These are phyloP conservation scores for Xylariaceae sp. DNA, from an alignment of 2,329 filamentous ascomycete genomes.

Conservation along the genomic window DNA sequence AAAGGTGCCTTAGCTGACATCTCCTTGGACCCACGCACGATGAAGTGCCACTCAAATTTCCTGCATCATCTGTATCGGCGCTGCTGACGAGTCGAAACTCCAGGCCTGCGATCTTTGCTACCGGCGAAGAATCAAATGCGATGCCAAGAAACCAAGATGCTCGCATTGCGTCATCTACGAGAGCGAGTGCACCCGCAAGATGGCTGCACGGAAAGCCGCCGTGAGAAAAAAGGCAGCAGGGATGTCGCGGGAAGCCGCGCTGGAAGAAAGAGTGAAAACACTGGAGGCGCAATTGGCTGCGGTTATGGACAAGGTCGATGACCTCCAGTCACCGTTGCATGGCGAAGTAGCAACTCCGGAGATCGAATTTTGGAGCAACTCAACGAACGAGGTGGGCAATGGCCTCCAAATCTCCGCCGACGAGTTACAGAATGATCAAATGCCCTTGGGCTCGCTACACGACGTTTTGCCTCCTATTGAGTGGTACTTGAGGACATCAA, in stretches of 20 bases:
- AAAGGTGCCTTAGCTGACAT: no score
- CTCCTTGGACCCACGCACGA: no score
- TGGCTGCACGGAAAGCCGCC: slow-evolving; percentile 14
- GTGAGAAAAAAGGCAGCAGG: slow-evolving; percentile 8
- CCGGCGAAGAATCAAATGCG: slow-evolving; percentile 22
- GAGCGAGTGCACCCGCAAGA: slow-evolving; percentile 19
- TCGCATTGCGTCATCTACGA: slow-evolving; percentile 17
- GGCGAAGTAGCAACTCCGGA: not conserved
- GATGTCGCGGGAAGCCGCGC: slow-evolving; percentile 3
- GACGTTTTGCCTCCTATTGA: slow-evolving; percentile 34
- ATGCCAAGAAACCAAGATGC: slow-evolving; percentile 19
- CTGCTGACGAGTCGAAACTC: not conserved
- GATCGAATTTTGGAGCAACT: not conserved
- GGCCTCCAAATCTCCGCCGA: not conserved
- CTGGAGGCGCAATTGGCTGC: slow-evolving; percentile 14
- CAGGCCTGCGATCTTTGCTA: slow-evolving; percentile 24
- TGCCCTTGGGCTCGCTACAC: slow-evolving; percentile 28
- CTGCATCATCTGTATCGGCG: no score
- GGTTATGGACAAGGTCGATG: slow-evolving; percentile 14
- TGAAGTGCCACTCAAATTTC: no score
- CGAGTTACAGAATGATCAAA: not conserved
- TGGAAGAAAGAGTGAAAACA: slow-evolving; percentile 15
- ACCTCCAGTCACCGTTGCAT: not conserved
- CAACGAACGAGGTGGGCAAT: not conserved
- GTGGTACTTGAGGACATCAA: slow-evolving; percentile 35